Evolutionary conservation across 345 rosid genomes (phyloP), one percentile per base, ranked within the genome.

Genomic region (Trapa bicornis): DNA sequence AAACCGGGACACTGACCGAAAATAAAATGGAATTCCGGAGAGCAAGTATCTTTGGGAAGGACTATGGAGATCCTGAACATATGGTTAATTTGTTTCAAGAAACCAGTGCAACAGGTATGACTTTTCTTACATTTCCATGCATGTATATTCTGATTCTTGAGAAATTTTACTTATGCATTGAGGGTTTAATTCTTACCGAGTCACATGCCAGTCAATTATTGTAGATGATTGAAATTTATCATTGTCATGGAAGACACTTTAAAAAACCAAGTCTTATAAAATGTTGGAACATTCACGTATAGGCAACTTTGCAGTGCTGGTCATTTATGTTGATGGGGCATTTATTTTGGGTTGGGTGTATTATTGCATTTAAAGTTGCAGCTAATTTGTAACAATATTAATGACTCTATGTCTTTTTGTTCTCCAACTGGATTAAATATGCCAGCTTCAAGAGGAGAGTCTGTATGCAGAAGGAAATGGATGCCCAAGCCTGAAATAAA

Each of bases 1-100:
- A 88, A 81, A 85, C 94, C 4, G 94, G 94, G 69, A 88, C 94
- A 39, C 84, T 88, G 35, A 88, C 94, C 6, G 83, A 88, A 74
- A 88, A 85, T 76, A 88, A 85, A 73, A 88, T 88, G 94, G 88
- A 83, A 75, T 88, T 88, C 65, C 81, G 43, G 60, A 82, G 69
- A 72, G 90, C 90, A 69, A 85, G 89, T 74, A 73, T 88, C 29
- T 72, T 60, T 69, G 94, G 90, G 47, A 80, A 76, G 78, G 75
- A 67, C 73, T 88, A 78, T 74, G 83, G 82, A 17, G 71, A 72
- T 69, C 74, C 74, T 42, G 73, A 67, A 68, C 68, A n/a, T 48
- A 45, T 60, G 41, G 74, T 48, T 29, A 78, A 78, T 65, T 61
- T 62, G 50, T 47, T 37, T 54, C 74, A 50, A 72, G 79, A 71